A percentile compares a stretch with the other conserved stretches of the same genome.
phyloP scores from a whole-genome alignment of 1,284 basidiomycete genomes.

The Coniophora puteana region DNA sequence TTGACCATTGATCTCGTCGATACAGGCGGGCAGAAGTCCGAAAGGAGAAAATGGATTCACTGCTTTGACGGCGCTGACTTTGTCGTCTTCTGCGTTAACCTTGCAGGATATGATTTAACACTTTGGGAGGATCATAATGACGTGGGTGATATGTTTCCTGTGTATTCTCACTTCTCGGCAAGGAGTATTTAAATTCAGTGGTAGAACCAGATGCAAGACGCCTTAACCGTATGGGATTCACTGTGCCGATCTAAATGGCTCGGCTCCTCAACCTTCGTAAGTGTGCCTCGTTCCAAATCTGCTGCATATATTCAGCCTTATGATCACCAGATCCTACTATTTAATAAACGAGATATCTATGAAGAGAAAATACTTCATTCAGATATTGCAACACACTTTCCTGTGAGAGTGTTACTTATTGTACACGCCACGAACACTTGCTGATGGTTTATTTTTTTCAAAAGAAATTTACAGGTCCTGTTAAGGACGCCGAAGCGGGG shows the following conservation, averaged over 20 bases:
- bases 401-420: conserved; percentile 52
- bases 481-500: conserved; percentile 68
- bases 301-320: no score
- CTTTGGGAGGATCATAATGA: conserved; percentile 91
- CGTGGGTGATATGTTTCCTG: conserved; percentile 45
- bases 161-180: conserved; percentile 2
- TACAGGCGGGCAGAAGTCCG: conserved; percentile 88
- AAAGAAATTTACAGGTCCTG: conserved; percentile 78
- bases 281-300: conserved; percentile 30
- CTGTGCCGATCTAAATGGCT: conserved; percentile 95
- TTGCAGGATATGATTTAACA: conserved; percentile 91
- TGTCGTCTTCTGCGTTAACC: conserved; percentile 82
- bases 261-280: conserved; percentile 82
- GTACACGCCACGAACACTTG: neutral
- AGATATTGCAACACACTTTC: conserved; percentile 83
- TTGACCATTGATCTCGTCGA: conserved; percentile 87
- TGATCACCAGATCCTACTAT: conserved; percentile 72
- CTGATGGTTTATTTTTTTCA: conserved; percentile 22
- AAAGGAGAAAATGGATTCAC: conserved; percentile 87
- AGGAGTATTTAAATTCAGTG: conserved; percentile 4
- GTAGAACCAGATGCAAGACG: conserved; percentile 95
- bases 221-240: conserved; percentile 93
- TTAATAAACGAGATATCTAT: conserved; percentile 91
- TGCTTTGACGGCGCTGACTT: conserved; percentile 86
- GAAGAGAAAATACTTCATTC: conserved; percentile 78